Conservation (phyloP, 2,329 filamentous ascomycete genomes). For the Geosmithia morbida region DNA sequence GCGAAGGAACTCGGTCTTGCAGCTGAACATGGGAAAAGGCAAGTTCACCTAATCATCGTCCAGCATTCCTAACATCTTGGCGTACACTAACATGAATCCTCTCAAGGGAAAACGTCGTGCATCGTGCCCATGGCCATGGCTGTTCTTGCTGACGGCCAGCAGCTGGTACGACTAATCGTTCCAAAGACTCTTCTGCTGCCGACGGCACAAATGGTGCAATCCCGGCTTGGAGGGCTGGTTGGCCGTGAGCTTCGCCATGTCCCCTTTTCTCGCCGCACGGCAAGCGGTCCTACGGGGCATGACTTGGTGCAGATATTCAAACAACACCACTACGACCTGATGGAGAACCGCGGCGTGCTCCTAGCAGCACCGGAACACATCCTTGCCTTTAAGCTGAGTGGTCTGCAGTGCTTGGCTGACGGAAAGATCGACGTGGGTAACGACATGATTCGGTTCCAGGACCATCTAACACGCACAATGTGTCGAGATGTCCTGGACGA, state of each 20-base stretch:
- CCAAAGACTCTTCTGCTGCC: slow-evolving; percentile 41
- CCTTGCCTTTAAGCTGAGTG: slow-evolving; percentile 46
- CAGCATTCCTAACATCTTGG: too few species aligned
- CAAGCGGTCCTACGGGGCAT: not conserved
- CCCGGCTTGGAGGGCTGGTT: slow-evolving; percentile 34
- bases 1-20: slow-evolving; percentile 37
- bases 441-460: not conserved
- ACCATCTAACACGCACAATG: slow-evolving; percentile 1
- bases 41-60: not conserved
- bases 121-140: slow-evolving; percentile 51
- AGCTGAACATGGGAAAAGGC: slow-evolving; percentile 26
- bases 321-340: slow-evolving; percentile 22
- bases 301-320: not conserved
- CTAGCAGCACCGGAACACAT: slow-evolving; percentile 48
- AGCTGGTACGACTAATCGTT: slow-evolving; percentile 43
- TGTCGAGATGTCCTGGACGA: slow-evolving; percentile 46
- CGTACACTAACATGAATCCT: slow-evolving; percentile 20
- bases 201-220: slow-evolving; percentile 40
- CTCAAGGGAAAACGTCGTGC: slow-evolving; percentile 36
- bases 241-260: slow-evolving; percentile 36
- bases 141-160: slow-evolving; percentile 31
- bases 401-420: slow-evolving; percentile 23
- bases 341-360: slow-evolving; percentile 31
- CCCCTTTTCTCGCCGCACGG: slow-evolving; percentile 35
- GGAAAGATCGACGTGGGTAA: not conserved